Base-by-base conservation (phyloP, 148 eudicot genomes). In the Dysphania ambrosioides region DNA sequence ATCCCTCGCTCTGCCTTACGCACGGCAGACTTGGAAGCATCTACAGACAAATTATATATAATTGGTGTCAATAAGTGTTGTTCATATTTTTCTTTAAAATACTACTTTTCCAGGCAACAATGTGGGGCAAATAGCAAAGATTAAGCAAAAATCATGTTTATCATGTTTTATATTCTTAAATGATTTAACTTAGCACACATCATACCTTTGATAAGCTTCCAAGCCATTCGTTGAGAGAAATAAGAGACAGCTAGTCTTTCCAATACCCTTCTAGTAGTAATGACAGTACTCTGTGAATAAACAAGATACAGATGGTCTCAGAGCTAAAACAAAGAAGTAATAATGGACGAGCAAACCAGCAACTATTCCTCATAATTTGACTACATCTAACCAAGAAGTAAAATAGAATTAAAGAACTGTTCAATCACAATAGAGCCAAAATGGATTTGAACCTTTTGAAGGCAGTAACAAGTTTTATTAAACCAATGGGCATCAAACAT, bases 151-250 rank as follows among this genome's bases (percentile, higher is more conserved):
- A 13, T 36, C n/a, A 36, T 5, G 40, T 36, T 4, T 4, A 36
- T 36, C 40, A 36, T 41, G 29, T 34, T n/a, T 23, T n/a, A 27
- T 0, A 24, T 27, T 62, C 40, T 24, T 15, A 6, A 13, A 24
- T 15, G 41, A 60, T 74, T 38, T 2, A 31, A 9, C 35, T 62
- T 10, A 38, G 18, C 8, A 36, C 24, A 66, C 30, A 51, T 56
- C 49, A 40, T 78, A 92, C 99, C 99, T 89, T 95, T 95, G 21
- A 95, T 90, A 79, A 95, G 93, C 78, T 95, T 95, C 99, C 97
- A 95, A 68, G 99, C 97, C 88, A 85, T 79, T 34, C 97, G 84
- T 72, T 90, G 96, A 55, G 97, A 92, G 77, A 83, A 77, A 70
- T 89, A 88, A 62, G 91, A 84, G 57, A 95, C 89, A 11, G 88